Conservation (phyloP, 345 rosid species). For the Mangifera indica region DNA sequence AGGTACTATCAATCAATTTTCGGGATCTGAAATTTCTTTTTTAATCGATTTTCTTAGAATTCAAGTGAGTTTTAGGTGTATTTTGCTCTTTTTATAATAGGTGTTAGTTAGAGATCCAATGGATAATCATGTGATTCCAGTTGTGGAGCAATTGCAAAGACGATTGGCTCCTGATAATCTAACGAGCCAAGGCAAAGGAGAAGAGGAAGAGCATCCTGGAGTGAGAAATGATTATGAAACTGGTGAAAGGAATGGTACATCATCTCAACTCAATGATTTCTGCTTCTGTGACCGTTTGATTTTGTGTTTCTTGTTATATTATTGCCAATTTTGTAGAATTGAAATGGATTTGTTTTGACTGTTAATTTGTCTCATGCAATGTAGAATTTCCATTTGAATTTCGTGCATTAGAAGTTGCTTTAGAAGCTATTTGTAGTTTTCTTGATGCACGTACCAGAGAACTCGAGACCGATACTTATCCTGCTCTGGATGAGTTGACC, state of each 20-base stretch:
- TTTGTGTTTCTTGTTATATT: constrained; percentile 7
- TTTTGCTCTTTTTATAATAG: constrained; percentile 19
- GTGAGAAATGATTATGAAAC: constrained; percentile 29
- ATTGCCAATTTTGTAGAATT: neutral
- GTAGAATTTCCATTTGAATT: constrained; percentile 59
- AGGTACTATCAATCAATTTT: constrained; percentile 26
- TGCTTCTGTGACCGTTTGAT: neutral
- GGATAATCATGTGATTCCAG: constrained; percentile 46
- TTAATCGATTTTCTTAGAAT: neutral
- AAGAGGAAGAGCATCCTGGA: constrained; percentile 39
- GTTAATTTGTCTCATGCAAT: constrained; percentile 11
- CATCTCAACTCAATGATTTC: neutral
- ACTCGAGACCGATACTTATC: constrained; percentile 53
- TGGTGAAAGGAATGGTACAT: constrained; percentile 29
- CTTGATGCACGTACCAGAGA: constrained; percentile 54
- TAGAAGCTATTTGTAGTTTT: constrained; percentile 61
- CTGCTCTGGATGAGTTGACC: constrained; percentile 61
- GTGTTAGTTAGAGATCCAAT: constrained; percentile 55
- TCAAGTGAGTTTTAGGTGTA: neutral
- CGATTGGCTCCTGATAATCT: constrained; percentile 33
- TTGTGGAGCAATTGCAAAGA: constrained; percentile 50
- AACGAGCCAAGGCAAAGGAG: constrained; percentile 30
- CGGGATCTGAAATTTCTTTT: neutral
- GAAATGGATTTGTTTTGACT: neutral
- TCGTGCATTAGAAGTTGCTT: constrained; percentile 51